Evolutionary conservation across 495 filamentous ascomycete species (phyloP), one percentile per base, ranked within the genome.

Genomic region (Penicillium paradoxum): DNA sequence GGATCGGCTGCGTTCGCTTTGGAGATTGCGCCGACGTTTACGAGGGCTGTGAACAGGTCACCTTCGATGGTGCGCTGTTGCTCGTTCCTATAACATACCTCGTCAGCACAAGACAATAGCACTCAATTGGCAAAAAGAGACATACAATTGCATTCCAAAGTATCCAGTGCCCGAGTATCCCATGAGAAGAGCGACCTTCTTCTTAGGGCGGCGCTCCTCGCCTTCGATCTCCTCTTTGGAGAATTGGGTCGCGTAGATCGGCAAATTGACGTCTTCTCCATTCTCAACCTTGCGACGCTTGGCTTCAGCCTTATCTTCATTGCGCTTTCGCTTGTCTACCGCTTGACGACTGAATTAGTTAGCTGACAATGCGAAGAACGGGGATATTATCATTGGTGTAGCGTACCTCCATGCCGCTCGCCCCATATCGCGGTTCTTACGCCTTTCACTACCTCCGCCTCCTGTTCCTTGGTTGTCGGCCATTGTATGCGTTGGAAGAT

Each of bases 151-250:
- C 81, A 98, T 91, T 53, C 93, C 93, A 69, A 88, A 90, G 71
- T 98, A 98, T 13, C 95, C 95, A n/a, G 88, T 95, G 22, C 93
- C 93, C 19, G 90, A 89, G 65, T 98, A 98, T 6, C 95, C 92
- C 55, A 98, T 82, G 74, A 97, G 67, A 14, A 98, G 88, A 17
- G 93, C 95, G 22, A 95, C 93, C 72, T 98, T 98, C 63, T 88
- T 83, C 75, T 98, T 97, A 3, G 93, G 93, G 42, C 83, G 85
- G 43, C 91, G 81, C 60, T 84, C 83, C 68, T 98, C 91, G 32
- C 79, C 81, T 5, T 84, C 86, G 53, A 96, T 90, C 71, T 95
- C 91, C 53, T 91, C 89, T 55, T 80, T 71, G 11, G 83, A 77
- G 62, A 87, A 89, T 33, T 80, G 69, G 1, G 79, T 78, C 24